A percentile compares a stretch with the other conserved stretches of the same genome.
These are phyloP conservation scores for Nitzschia palea DNA, from an alignment of 108 stramenopile species.

Conservation along the genomic window DNA sequence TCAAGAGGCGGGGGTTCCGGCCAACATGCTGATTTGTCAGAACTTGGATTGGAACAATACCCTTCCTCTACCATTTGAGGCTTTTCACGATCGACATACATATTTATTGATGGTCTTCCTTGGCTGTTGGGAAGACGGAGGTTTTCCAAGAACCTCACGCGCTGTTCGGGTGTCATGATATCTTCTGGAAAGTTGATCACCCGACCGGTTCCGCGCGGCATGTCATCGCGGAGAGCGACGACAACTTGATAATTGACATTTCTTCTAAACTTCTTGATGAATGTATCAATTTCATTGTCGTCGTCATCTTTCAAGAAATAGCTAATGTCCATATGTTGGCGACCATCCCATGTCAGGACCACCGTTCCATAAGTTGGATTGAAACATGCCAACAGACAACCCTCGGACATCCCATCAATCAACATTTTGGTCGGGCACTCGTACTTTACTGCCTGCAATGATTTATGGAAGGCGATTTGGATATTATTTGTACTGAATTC, in stretches of 20 bases:
- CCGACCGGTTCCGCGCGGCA: slow-evolving; percentile 52
- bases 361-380: slow-evolving; percentile 15
- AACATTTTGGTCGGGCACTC: not conserved
- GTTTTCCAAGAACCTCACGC: not conserved
- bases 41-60: not conserved
- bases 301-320: slow-evolving; percentile 13
- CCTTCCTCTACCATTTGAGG: not conserved
- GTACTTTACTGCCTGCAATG: not conserved
- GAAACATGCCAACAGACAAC: slow-evolving; percentile 5
- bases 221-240: slow-evolving; percentile 37
- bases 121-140: too few species aligned
- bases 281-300: slow-evolving; percentile 1
- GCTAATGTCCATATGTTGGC: slow-evolving; percentile 43
- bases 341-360: slow-evolving; percentile 43
- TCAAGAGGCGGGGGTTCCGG: not conserved
- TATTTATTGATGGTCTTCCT: too few species aligned
- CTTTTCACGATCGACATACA: not conserved
- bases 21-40: not conserved
- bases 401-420: slow-evolving; percentile 13
- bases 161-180: not conserved
- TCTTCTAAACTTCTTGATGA: slow-evolving; percentile 5
- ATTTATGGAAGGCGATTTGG: not conserved
- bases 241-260: slow-evolving; percentile 1
- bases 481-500: not conserved
- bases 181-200: slow-evolving; percentile 48